phyloP scores from a whole-genome alignment of 2,329 filamentous ascomycete species.

The Botryotinia calthae region DNA sequence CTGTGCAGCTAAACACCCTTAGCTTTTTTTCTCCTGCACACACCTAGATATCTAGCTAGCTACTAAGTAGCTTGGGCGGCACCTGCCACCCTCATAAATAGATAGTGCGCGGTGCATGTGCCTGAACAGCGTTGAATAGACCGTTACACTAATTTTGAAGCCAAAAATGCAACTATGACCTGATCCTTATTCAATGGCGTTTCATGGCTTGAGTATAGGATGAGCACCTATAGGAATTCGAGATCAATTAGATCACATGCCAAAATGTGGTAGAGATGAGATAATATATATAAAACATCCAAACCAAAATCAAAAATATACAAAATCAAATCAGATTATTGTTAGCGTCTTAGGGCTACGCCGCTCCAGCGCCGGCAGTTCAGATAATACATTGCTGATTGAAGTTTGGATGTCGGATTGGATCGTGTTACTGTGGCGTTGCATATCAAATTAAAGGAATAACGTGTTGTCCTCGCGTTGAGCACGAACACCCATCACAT shows the following conservation, averaged over 20 bases:
- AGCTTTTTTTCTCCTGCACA: not conserved
- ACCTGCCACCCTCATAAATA: not conserved
- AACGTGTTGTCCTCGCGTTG: not conserved
- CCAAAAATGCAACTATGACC: not conserved
- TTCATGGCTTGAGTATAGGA: not conserved
- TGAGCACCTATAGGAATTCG: not conserved
- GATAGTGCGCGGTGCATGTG: not conserved
- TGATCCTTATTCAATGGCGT: not conserved
- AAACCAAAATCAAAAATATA: not conserved
- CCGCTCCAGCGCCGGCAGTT: not conserved
- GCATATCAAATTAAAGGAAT: not conserved
- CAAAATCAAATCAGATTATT: not conserved
- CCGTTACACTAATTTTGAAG: constrained; percentile 1
- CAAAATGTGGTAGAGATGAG: not conserved
- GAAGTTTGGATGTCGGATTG: not conserved
- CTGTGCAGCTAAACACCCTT: not conserved
- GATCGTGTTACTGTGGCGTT: not conserved
- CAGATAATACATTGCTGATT: not conserved
- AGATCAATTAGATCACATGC: not conserved
- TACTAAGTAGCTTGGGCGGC: not conserved
- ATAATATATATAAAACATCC: not conserved
- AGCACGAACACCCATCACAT: not conserved
- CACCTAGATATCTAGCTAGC: not conserved
- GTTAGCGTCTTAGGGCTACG: not conserved
- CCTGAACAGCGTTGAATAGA: not conserved